phyloP scores from a whole-genome alignment of 2,329 filamentous ascomycete genomes.

The Fusarium newnesense region DNA sequence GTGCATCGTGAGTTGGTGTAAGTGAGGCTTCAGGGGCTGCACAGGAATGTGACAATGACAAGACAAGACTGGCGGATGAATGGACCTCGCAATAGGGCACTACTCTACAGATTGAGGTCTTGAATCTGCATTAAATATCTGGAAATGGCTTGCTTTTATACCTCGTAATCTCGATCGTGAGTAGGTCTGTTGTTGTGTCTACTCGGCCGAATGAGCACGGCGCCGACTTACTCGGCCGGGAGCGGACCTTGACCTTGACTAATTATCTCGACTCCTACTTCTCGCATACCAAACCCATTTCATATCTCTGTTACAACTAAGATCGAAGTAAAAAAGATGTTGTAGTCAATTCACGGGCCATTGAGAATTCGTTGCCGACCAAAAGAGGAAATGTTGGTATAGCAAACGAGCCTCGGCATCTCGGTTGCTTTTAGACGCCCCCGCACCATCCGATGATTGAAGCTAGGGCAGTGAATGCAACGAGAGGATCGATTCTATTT shows the following conservation, averaged over 20 bases:
- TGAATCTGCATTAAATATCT: neutral
- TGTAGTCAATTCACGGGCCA: neutral
- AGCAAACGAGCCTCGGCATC: constrained; percentile 34
- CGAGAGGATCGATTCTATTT: constrained; percentile 15
- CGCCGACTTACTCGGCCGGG: constrained; percentile 35
- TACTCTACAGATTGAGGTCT: neutral
- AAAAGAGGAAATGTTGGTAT: constrained; percentile 11
- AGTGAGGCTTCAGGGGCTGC: neutral
- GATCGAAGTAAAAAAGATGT: too few species aligned
- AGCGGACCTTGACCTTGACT: neutral
- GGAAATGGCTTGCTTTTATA: constrained; percentile 15
- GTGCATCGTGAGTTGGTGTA: constrained; percentile 15
- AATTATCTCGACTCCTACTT: neutral
- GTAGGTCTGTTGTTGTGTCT: neutral
- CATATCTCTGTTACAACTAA: neutral
- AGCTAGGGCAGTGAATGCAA: constrained; percentile 27
- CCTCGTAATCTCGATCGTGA: neutral
- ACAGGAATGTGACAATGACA: neutral
- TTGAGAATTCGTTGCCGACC: neutral
- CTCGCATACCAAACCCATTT: neutral
- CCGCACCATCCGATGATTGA: constrained; percentile 25
- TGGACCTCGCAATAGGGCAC: too few species aligned
- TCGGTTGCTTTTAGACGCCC: constrained; percentile 29
- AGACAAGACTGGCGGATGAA: too few species aligned
- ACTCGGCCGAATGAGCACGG: constrained; percentile 42